Conservation (phyloP, 2,329 filamentous ascomycete species). For the Cordyceps cicadae region DNA sequence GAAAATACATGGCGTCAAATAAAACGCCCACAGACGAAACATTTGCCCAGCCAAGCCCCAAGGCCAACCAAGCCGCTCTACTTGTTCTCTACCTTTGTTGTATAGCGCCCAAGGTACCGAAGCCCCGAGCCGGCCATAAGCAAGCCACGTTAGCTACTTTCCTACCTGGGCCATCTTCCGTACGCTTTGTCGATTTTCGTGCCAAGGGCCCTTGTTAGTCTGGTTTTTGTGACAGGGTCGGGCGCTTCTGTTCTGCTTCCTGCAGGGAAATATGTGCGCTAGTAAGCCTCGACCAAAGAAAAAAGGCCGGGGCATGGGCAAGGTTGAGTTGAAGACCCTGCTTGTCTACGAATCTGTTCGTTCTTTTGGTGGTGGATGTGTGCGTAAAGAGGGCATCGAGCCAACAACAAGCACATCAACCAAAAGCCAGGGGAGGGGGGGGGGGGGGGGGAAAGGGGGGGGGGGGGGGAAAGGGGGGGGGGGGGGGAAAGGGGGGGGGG, state of each 20-base stretch:
- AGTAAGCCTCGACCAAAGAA: not conserved
- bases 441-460: no score
- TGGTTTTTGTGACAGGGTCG: not conserved
- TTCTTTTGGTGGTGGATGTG: no score
- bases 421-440: not conserved
- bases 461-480: no score
- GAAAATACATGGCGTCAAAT: not conserved
- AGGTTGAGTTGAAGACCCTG: not conserved
- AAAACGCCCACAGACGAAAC: not conserved
- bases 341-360: not conserved
- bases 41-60: constrained; percentile 5
- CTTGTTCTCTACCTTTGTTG: not conserved
- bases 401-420: not conserved
- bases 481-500: no score
- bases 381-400: not conserved
- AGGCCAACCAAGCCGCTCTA: not conserved
- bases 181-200: not conserved
- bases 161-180: constrained; percentile 1
- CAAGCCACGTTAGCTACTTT: constrained; percentile 8
- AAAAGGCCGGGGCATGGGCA: not conserved
- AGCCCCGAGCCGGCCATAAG: not conserved
- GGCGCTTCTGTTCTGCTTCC: not conserved
- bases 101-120: not conserved
- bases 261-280: not conserved
- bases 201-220: not conserved